These are phyloP conservation scores for Bremia lactucae DNA, from an alignment of 352 stramenopile species.

Conservation along the genomic window DNA sequence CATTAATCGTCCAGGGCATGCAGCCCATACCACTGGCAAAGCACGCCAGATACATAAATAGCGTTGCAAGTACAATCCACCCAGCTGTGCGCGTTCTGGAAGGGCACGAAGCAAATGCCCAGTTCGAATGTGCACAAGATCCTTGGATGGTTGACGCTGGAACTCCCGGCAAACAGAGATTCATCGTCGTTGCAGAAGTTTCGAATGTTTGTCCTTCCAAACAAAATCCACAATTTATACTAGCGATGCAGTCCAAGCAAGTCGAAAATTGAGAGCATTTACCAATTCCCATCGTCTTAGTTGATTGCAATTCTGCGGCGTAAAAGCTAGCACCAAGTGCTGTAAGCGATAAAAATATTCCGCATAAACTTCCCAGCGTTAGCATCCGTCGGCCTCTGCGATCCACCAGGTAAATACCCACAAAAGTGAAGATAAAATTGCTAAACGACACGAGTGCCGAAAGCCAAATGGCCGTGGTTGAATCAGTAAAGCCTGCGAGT, in stretches of 20 bases:
- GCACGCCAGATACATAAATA: conserved; percentile 70
- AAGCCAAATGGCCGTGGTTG: conserved; percentile 68
- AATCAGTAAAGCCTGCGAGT: conserved; percentile 63
- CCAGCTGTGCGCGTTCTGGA: conserved; percentile 27
- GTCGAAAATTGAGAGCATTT: conserved; percentile 31
- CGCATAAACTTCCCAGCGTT: conserved; percentile 18
- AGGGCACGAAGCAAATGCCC: conserved; percentile 44
- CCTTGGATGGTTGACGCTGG: conserved; percentile 4
- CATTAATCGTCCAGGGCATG: conserved; percentile 93
- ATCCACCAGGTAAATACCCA: conserved; percentile 24
- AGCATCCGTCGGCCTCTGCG: conserved; percentile 15
- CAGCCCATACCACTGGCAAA: conserved; percentile 79
- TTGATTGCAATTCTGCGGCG: conserved; percentile 15
- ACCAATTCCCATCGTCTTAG: conserved; percentile 11
- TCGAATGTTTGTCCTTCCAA: conserved; percentile 6
- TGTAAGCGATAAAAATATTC: conserved; percentile 15
- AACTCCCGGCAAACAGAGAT: conserved; percentile 24
- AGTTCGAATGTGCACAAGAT: conserved; percentile 19
- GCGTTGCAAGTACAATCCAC: conserved; percentile 43
- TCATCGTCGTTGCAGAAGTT: background rate
- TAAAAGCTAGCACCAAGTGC: conserved; percentile 23
- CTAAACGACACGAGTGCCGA: conserved; percentile 46
- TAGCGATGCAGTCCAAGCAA: conserved; percentile 66
- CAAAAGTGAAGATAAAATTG: conserved; percentile 32
- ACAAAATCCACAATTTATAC: conserved; percentile 36